Evolutionary conservation across 2,329 filamentous ascomycete genomes (phyloP), one percentile per base, ranked within the genome.

Genomic region (Diaporthe citriasiana): DNA sequence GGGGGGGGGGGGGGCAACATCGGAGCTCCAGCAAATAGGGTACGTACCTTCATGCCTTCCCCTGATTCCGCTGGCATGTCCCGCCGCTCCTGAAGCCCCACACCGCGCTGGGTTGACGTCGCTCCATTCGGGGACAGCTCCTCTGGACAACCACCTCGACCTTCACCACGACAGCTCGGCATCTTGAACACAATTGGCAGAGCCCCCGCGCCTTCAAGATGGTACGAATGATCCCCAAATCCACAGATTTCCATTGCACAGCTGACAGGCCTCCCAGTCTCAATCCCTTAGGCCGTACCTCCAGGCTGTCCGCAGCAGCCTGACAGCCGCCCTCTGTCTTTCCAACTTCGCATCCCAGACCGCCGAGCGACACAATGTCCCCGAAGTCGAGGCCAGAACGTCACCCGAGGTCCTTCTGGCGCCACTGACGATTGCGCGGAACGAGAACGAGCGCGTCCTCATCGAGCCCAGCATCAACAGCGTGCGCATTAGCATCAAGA

Each of bases 341-440:
- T 96, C 95, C 84, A 97, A 99, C 89, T 99, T 99, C 85, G 96
- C 97, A 77, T 98, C 96, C 66, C 97, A 99, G 86, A 95, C 94
- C 59, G 94, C 95, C 72, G 97, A 99, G 88, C 90, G 97, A 79
- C 97, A 98, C 87, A 99, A 99, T 88, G 96, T 98, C 59, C 97
- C 97, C 76, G 97, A 99, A 84, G 94, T 99, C 80, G 97, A 99
- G 87, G 95, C 96, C 55, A 92, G 92, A 78, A 95, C 93, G 70
- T 98, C 95, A 0, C 97, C 97, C 30, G 97, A 99, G 88, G 93
- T 98, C 75, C 90, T 99, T 30, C 89, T 99, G 75, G 97, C 97
- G 81, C 95, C 96, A 25, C 87, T 99, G 77, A 95, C 93, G 38
- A 92, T 99, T 78, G 93, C 96, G 76, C 92, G 97, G 77, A 99